Evolutionary conservation across 2,329 filamentous ascomycete genomes (phyloP).

Genomic region (Cladosporium cucumerinum): DNA sequence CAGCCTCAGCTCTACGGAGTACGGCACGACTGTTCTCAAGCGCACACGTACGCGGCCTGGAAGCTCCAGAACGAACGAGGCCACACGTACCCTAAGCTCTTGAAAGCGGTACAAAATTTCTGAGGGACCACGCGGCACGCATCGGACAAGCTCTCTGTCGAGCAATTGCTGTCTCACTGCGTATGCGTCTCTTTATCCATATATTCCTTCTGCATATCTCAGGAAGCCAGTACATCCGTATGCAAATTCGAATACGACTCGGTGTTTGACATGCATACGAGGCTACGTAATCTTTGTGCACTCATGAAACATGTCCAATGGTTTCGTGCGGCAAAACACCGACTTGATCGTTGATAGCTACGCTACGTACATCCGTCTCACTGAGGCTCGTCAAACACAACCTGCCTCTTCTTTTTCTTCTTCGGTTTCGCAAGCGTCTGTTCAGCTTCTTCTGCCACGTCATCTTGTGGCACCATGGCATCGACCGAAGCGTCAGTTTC

Average conservation of each 20-base stretch:
- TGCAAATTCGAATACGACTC: not conserved
- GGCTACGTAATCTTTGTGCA: not conserved
- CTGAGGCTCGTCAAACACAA: slow-evolving; percentile 29
- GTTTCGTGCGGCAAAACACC: not conserved
- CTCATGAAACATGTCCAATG: not conserved
- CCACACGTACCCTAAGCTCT: not conserved
- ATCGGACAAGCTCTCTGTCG: not conserved
- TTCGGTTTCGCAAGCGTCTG: slow-evolving; percentile 28
- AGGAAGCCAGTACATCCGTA: not conserved
- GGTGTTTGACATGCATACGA: not conserved
- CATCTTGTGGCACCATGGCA: slow-evolving; percentile 13
- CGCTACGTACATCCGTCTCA: not conserved
- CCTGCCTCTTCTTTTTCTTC: slow-evolving; percentile 42
- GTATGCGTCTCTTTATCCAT: not conserved
- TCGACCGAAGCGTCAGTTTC: slow-evolving; percentile 17
- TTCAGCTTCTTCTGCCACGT: slow-evolving; percentile 22
- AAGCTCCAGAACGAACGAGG: not conserved
- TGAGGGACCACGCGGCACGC: not conserved
- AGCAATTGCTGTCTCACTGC: not conserved
- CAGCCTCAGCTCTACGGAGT: not conserved
- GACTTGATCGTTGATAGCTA: not conserved
- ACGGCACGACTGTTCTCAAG: not conserved
- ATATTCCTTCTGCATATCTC: not conserved
- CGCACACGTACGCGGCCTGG: slow-evolving; percentile 1
- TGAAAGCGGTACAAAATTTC: not conserved